Conservation (phyloP, 139 green algal species). For the Asterochloris sp. region DNA sequence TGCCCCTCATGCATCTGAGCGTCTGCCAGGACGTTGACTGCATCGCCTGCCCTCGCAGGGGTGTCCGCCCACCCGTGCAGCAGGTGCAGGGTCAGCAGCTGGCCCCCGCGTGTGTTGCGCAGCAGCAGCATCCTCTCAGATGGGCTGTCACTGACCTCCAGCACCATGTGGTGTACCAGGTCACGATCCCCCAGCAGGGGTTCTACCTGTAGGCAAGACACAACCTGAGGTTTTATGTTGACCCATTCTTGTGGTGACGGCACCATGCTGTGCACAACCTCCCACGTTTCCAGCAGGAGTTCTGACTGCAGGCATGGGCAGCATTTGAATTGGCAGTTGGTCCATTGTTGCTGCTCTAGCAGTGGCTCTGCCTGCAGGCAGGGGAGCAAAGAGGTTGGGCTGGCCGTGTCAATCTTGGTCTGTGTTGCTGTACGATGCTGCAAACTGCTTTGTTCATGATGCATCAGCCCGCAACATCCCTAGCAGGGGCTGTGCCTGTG, state of each 20-base stretch:
- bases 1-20: neutral
- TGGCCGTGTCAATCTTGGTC: too few species aligned
- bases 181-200: neutral
- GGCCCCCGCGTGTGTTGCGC: constrained; percentile 42
- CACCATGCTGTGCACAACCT: neutral
- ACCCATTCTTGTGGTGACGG: neutral
- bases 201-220: neutral
- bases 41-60: constrained; percentile 45
- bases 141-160: constrained; percentile 14
- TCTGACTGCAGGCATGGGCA: too few species aligned
- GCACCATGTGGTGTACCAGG: constrained; percentile 43
- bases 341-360: too few species aligned
- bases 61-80: constrained; percentile 50
- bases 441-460: too few species aligned
- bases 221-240: neutral
- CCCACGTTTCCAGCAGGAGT: too few species aligned
- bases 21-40: constrained; percentile 54
- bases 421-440: too few species aligned
- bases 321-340: too few species aligned
- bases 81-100: constrained; percentile 49
- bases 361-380: too few species aligned
- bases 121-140: constrained; percentile 40
- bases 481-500: too few species aligned
- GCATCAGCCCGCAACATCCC: too few species aligned
- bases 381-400: too few species aligned